Conservation (phyloP, 495 filamentous ascomycete genomes). For the Geoglossum glabrum region DNA sequence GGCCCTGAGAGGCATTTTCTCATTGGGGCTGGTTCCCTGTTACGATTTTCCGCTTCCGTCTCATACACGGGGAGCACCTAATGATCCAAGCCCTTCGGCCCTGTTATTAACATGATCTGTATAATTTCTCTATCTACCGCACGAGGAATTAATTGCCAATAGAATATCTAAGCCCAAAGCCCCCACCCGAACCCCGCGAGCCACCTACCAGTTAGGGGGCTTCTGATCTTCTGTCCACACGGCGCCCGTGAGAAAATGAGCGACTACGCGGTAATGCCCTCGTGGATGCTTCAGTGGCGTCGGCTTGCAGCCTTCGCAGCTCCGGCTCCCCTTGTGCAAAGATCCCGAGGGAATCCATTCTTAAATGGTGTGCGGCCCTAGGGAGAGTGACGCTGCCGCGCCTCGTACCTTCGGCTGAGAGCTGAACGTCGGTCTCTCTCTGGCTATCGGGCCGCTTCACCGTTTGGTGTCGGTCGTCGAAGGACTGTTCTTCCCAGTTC, state of each 20-base stretch:
- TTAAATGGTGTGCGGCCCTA: background rate
- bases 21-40: too few species aligned
- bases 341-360: background rate
- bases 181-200: too few species aligned
- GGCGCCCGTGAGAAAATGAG: background rate
- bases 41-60: too few species aligned
- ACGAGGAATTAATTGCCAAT: too few species aligned
- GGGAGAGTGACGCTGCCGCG: background rate
- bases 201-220: too few species aligned
- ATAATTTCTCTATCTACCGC: too few species aligned
- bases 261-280: background rate
- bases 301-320: background rate
- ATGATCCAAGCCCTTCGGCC: too few species aligned
- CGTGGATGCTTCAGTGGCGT: background rate
- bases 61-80: too few species aligned
- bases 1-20: too few species aligned
- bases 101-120: too few species aligned
- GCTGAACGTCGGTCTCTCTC: background rate
- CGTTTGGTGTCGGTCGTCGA: background rate
- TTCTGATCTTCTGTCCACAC: too few species aligned
- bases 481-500: background rate
- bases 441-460: background rate
- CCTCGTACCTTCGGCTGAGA: background rate
- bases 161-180: too few species aligned
- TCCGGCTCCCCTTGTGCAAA: background rate